Conservation (phyloP, 2,329 filamentous ascomycete genomes). For the Calonectria pauciramosa region DNA sequence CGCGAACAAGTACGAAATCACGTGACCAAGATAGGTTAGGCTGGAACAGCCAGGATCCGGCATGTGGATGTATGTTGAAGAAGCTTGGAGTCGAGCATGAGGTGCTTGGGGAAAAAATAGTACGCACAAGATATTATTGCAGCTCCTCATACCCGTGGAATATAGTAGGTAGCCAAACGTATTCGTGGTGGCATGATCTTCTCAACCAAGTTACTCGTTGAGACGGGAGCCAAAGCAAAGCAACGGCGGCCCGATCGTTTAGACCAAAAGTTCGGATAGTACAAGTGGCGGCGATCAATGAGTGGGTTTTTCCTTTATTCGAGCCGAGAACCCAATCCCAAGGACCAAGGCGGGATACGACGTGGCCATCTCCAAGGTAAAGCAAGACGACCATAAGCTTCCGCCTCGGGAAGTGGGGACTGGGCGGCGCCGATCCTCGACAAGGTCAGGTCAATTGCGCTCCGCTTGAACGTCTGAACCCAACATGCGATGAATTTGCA, state of each 20-base stretch:
- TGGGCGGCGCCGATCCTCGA: slow-evolving; percentile 17
- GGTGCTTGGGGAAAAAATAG: background rate
- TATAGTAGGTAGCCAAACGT: background rate
- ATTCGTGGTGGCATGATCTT: background rate
- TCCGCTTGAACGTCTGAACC: background rate
- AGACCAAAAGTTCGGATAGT: background rate
- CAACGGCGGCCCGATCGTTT: background rate
- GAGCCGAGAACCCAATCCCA: background rate
- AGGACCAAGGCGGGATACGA: slow-evolving; percentile 1
- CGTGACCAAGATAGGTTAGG: background rate
- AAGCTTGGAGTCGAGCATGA: background rate
- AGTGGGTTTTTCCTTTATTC: background rate
- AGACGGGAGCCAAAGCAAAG: too few species aligned
- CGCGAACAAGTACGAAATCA: slow-evolving; percentile 24
- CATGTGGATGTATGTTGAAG: background rate
- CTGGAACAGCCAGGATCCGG: background rate
- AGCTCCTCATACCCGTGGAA: background rate
- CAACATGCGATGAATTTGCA: background rate
- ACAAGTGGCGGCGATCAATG: background rate
- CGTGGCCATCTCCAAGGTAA: background rate
- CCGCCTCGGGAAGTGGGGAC: slow-evolving; percentile 23
- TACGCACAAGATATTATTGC: background rate
- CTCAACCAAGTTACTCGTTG: background rate
- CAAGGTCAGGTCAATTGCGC: slow-evolving; percentile 2
- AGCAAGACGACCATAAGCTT: slow-evolving; percentile 5